Evolutionary conservation across 75 land plant species (phyloP), one percentile per base, ranked within the genome.

Genomic region (Gnetum montanum): DNA sequence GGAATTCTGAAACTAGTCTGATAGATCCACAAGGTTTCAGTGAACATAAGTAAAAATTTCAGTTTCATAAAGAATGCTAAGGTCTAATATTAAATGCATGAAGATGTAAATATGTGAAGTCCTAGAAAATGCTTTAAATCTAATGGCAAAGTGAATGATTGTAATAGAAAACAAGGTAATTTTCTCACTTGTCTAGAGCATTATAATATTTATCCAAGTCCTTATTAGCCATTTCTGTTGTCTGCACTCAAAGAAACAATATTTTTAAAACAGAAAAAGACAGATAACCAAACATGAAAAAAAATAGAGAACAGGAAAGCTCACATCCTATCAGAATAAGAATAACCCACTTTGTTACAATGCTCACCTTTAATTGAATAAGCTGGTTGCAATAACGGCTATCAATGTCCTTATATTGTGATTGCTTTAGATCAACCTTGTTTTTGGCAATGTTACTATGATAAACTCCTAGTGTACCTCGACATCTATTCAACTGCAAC

Each of bases 191-290:
- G 71, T 93, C 98, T 62, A 93, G 90, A 18, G 98, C 98, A 70
- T 73, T 80, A 63, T 89, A 85, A 57, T 93, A 93, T 63, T 82
- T 73, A 60, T 93, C 96, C 58, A 93, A 76, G 61, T 93, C 98
- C 70, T 89, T 93, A 51, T 93, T 93, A 61, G 98, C 96, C 98
- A 94, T 94, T 75, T 94, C 98, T 34, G 82, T 83, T 26, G 96
- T 94, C 98, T 94, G 84, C 58, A 72, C 1, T 26, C 34, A 18
- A 53, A 34, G 12, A 26, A 11, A n/a, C n/a, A n/a, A n/a, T n/a
- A n/a, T n/a, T n/a, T n/a, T n/a, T n/a, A n/a, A n/a, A n/a, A n/a
- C n/a, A n/a, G n/a, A n/a, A n/a, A n/a, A n/a, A n/a, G n/a, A n/a
- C n/a, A n/a, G n/a, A n/a, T n/a, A n/a, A n/a, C n/a, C n/a, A n/a